These are phyloP conservation scores for Lophium mytilinum DNA, from an alignment of 495 filamentous ascomycete genomes.

Conservation along the genomic window DNA sequence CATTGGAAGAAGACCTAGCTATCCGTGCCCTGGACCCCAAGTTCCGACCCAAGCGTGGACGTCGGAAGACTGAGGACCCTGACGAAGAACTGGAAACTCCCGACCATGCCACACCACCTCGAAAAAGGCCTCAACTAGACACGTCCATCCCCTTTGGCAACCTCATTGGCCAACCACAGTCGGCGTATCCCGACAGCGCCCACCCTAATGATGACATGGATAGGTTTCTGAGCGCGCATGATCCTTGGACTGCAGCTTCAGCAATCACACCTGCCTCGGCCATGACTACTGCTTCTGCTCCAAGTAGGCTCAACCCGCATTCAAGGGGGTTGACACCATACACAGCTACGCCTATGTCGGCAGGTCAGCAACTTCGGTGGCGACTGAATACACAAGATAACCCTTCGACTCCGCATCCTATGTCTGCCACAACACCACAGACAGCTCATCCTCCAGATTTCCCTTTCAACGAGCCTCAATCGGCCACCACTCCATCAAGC, in stretches of 20 bases:
- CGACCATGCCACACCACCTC: conserved; percentile 35
- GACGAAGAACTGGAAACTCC: conserved; percentile 48
- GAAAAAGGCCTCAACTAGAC: conserved; percentile 58
- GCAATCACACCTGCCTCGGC: conserved; percentile 26
- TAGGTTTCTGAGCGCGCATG: conserved; percentile 28
- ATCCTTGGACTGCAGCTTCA: conserved; percentile 31
- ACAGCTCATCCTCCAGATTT: conserved; percentile 42
- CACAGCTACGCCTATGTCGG: conserved; percentile 26
- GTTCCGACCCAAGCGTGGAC: conserved; percentile 80
- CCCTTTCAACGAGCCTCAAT: conserved; percentile 52
- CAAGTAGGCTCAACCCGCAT: conserved; percentile 20
- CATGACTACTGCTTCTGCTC: conserved; percentile 19
- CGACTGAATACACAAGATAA: conserved; percentile 40
- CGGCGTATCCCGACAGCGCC: conserved; percentile 53
- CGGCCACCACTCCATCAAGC: conserved; percentile 56
- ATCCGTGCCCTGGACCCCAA: conserved; percentile 82
- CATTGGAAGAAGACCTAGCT: conserved; percentile 86
- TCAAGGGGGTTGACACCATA: conserved; percentile 22
- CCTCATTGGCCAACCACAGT: conserved; percentile 46
- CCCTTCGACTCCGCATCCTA: conserved; percentile 62
- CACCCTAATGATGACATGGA: conserved; percentile 41
- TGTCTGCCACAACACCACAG: conserved; percentile 68
- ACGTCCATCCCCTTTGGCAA: conserved; percentile 56
- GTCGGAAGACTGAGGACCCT: conserved; percentile 72
- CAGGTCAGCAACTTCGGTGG: conserved; percentile 39